A percentile compares a stretch with the other conserved stretches of the same genome.
Evolutionary conservation across 495 filamentous ascomycete species (phyloP).

Genomic region (Copromyces sp.): DNA sequence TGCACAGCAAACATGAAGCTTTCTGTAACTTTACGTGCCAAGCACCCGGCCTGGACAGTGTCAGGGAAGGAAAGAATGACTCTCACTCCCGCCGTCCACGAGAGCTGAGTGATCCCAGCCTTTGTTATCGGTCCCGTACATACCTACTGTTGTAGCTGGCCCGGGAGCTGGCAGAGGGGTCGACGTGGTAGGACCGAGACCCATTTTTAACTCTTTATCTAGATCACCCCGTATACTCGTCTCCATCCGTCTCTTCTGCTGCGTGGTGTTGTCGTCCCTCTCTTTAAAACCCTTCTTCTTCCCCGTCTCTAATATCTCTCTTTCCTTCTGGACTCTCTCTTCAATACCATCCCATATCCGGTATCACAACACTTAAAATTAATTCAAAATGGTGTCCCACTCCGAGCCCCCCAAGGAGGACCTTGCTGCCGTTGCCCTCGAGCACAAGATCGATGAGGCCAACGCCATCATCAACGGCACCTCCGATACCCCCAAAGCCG

Average conservation of each 20-base stretch:
- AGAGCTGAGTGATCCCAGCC: not conserved
- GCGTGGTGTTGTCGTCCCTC: not conserved
- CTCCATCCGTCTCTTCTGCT: not conserved
- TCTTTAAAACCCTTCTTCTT: not conserved
- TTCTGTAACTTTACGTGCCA: not conserved
- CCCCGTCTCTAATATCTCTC: not conserved
- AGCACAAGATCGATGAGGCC: conserved; percentile 27
- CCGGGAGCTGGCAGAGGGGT: not conserved
- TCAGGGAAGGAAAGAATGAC: not conserved
- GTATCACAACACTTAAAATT: not conserved
- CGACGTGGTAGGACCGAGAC: too few relatives aligned
- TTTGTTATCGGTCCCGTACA: not conserved
- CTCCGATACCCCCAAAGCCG: conserved; percentile 16
- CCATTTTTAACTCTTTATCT: not conserved
- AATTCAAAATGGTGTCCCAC: conserved; percentile 9
- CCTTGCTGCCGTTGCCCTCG: conserved; percentile 33
- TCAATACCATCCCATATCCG: not conserved
- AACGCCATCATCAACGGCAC: conserved; percentile 15
- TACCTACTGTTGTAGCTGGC: not conserved
- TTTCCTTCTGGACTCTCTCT: conserved; percentile 3
- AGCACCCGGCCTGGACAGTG: not conserved
- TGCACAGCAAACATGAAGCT: not conserved
- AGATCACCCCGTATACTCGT: not conserved
- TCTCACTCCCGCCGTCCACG: not conserved
- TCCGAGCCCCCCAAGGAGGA: conserved; percentile 16